Percentiles rank a stretch among this genome's conserved stretches.
phyloP scores from a whole-genome alignment of 176 grass and related monocot genomes.

The Luzula sylvatica region DNA sequence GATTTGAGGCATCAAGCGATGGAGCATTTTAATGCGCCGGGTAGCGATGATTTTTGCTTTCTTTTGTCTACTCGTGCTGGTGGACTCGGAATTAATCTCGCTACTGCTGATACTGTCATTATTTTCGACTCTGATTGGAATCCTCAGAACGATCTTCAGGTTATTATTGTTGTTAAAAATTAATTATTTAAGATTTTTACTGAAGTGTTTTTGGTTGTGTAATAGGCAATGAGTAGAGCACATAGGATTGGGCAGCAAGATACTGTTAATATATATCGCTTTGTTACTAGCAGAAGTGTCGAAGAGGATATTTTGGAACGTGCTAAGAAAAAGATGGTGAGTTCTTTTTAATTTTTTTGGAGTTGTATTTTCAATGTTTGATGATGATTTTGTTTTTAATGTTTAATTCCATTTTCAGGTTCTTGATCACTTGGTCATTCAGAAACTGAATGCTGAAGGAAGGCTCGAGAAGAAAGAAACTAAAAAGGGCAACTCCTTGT shows the following conservation, averaged over 20 bases:
- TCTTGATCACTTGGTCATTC: conserved; percentile 99
- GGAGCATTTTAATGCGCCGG: conserved; percentile 99
- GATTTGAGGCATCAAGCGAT: conserved; percentile 98
- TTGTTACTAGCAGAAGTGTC: conserved; percentile 96
- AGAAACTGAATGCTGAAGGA: conserved; percentile 98
- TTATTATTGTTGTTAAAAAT: conserved; percentile 9
- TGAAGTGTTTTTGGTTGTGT: not conserved
- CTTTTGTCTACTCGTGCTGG: conserved; percentile 95
- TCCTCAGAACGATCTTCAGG: conserved; percentile 99
- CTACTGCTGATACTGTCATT: conserved; percentile 97
- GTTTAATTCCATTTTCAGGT: conserved; percentile 38
- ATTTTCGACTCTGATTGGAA: conserved; percentile 99
- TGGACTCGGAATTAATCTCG: conserved; percentile 99
- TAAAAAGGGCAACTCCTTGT: conserved; percentile 92
- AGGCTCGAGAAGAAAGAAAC: conserved; percentile 99
- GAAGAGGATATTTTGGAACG: conserved; percentile 99
- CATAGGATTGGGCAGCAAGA: conserved; percentile 99
- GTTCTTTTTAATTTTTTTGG: not conserved
- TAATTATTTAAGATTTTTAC: not conserved
- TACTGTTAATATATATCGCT: conserved; percentile 95
- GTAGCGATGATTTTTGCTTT: conserved; percentile 98
- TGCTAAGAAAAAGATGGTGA: conserved; percentile 94
- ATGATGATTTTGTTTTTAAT: not conserved
- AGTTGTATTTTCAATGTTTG: not conserved
- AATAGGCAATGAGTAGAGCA: conserved; percentile 97